phyloP scores from a whole-genome alignment of 106 monocot genomes.

The Dendrobium catenatum region DNA sequence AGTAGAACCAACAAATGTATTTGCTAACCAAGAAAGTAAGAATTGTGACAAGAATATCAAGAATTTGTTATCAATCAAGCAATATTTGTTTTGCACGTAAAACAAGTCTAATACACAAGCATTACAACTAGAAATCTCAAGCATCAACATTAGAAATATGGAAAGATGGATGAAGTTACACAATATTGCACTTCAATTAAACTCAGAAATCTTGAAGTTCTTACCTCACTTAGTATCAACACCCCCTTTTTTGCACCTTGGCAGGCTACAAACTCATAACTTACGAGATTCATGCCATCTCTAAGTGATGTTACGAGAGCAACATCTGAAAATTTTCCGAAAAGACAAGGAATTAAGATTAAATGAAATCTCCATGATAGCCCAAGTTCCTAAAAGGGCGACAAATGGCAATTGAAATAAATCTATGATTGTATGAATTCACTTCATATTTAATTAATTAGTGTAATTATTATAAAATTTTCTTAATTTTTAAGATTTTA shows the following conservation, averaged over 20 bases:
- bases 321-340: conserved; percentile 47
- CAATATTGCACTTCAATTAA: neutral
- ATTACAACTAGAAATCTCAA: neutral
- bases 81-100: neutral
- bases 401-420: neutral
- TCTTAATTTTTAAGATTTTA: too few relatives aligned
- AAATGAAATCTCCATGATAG: neutral
- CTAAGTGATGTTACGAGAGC: conserved; percentile 93
- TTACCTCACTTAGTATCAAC: conserved; percentile 95
- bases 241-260: conserved; percentile 94
- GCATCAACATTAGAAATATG: neutral
- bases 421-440: too few relatives aligned
- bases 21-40: neutral
- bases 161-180: neutral
- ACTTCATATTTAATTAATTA: too few relatives aligned
- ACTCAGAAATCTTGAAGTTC: neutral
- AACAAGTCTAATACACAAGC: neutral
- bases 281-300: conserved; percentile 99
- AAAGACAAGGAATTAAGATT: neutral
- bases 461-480: too few relatives aligned
- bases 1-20: neutral
- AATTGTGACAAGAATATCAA: neutral
- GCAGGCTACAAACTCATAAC: conserved; percentile 98
- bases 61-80: neutral
- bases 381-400: neutral